A percentile compares a stretch with the other conserved stretches of the same genome.
phyloP scores from a whole-genome alignment of 208 protist genomes.

The Leishmania tropica region DNA sequence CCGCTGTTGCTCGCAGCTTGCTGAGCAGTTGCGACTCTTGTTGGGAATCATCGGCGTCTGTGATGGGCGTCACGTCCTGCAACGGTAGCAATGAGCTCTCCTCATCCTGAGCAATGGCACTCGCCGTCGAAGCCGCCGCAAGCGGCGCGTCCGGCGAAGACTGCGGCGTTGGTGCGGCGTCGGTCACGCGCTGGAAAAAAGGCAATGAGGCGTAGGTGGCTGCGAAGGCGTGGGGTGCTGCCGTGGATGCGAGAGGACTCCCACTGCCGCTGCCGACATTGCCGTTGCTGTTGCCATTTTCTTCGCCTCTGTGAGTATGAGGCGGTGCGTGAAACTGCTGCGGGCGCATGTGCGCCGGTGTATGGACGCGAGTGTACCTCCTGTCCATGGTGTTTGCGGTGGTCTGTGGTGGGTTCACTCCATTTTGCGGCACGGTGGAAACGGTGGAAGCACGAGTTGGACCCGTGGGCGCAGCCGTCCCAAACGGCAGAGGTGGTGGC shows the following conservation, averaged over 20 bases:
- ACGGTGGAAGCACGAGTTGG: too few relatives aligned
- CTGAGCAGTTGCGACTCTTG: conserved; percentile 18
- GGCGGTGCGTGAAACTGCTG: neutral
- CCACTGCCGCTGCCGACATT: neutral
- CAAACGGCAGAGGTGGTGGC: neutral
- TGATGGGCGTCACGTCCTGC: conserved; percentile 28
- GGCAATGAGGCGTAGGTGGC: conserved; percentile 12
- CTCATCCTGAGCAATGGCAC: neutral
- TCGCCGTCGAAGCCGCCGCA: neutral
- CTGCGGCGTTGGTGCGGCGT: neutral
- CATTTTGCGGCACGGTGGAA: neutral
- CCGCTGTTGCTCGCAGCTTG: neutral
- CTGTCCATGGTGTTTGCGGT: neutral
- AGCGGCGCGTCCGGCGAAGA: neutral
- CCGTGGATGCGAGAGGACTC: neutral
- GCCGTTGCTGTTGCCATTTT: neutral
- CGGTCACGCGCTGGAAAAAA: conserved; percentile 27
- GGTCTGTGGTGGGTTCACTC: neutral
- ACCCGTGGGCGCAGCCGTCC: neutral
- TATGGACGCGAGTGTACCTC: neutral
- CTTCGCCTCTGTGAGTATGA: neutral
- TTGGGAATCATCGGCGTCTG: conserved; percentile 5
- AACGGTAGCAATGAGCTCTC: conserved; percentile 10
- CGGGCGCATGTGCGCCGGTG: neutral
- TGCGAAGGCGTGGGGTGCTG: neutral